phyloP scores from a whole-genome alignment of 495 filamentous ascomycete species.

The Lasiosphaeria ovina region DNA sequence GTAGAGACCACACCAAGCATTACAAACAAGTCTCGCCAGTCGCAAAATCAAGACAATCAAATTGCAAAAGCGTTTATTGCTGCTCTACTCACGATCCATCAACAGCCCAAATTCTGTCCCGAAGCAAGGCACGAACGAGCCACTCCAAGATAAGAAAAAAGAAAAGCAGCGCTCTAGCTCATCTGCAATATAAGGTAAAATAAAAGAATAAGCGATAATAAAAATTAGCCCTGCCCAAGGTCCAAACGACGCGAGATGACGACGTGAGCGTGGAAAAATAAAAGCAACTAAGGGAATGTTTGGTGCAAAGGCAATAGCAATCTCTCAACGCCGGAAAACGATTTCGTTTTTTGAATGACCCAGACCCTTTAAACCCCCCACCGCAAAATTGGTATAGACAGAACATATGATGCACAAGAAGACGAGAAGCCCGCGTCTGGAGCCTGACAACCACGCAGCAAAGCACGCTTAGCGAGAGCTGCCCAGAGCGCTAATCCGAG shows the following conservation, averaged over 20 bases:
- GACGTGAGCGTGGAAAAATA: constrained; percentile 11
- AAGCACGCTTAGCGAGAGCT: constrained; percentile 29
- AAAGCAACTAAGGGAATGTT: constrained; percentile 13
- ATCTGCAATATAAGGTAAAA: background rate
- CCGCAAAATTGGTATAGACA: constrained; percentile 13
- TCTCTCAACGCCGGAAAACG: constrained; percentile 8
- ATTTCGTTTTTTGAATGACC: constrained; percentile 7
- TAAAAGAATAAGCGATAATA: constrained; percentile 6
- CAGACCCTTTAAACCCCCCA: constrained; percentile 5
- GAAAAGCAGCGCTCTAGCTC: background rate
- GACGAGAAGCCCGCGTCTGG: background rate
- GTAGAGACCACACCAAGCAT: too few relatives aligned
- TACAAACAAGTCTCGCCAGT: too few relatives aligned
- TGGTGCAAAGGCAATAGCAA: constrained; percentile 12
- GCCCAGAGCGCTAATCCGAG: constrained; percentile 57
- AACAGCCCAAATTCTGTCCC: background rate
- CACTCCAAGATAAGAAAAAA: background rate
- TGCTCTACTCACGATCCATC: too few relatives aligned
- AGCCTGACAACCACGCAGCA: background rate
- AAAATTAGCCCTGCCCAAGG: constrained; percentile 16
- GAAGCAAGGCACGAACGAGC: background rate
- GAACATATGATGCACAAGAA: constrained; percentile 4
- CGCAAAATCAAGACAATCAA: too few relatives aligned
- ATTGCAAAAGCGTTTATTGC: too few relatives aligned
- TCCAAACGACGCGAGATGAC: constrained; percentile 7